Evolutionary conservation across 768 basidiomycete genomes (phyloP).

Genomic region (Kwoniella dendrophila): DNA sequence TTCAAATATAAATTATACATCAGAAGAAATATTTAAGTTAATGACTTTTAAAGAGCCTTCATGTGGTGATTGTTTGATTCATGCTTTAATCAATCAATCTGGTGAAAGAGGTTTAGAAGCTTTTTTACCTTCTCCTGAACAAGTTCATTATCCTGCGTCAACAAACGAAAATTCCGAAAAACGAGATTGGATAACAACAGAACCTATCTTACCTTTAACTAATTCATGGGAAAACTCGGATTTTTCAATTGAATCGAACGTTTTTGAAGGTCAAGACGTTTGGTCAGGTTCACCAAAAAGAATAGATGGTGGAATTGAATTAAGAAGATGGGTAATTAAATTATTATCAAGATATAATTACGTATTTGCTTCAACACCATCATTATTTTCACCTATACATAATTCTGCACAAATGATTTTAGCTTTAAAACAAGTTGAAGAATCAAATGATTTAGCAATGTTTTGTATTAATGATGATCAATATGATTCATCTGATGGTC

Average conservation of each 20-base stretch:
- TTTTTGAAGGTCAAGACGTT: constrained; percentile 36
- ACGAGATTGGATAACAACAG: constrained; percentile 29
- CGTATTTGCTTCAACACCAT: constrained; percentile 43
- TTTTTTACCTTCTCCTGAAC: constrained; percentile 37
- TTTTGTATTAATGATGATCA: constrained; percentile 53
- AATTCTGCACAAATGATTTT: constrained; percentile 16
- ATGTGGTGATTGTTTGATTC: constrained; percentile 54
- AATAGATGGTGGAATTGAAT: constrained; percentile 25
- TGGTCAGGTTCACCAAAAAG: constrained; percentile 20
- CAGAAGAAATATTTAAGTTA: constrained; percentile 46
- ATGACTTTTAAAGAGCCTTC: constrained; percentile 43
- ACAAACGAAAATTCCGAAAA: not conserved
- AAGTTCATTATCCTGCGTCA: constrained; percentile 8
- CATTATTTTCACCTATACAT: constrained; percentile 37
- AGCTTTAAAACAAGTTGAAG: constrained; percentile 25
- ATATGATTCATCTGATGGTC: constrained; percentile 19
- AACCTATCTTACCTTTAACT: constrained; percentile 51
- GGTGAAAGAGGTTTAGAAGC: constrained; percentile 46
- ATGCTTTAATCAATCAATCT: constrained; percentile 43
- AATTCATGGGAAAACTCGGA: constrained; percentile 42
- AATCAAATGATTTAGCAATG: constrained; percentile 29
- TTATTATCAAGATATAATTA: constrained; percentile 50
- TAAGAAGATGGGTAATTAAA: constrained; percentile 48
- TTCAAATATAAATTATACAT: constrained; percentile 8
- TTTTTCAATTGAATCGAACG: constrained; percentile 35